A percentile compares a stretch with the other conserved stretches of the same genome.
These are phyloP conservation scores for Geranium incanum DNA, from an alignment of 441 rosid species.

Conservation along the genomic window DNA sequence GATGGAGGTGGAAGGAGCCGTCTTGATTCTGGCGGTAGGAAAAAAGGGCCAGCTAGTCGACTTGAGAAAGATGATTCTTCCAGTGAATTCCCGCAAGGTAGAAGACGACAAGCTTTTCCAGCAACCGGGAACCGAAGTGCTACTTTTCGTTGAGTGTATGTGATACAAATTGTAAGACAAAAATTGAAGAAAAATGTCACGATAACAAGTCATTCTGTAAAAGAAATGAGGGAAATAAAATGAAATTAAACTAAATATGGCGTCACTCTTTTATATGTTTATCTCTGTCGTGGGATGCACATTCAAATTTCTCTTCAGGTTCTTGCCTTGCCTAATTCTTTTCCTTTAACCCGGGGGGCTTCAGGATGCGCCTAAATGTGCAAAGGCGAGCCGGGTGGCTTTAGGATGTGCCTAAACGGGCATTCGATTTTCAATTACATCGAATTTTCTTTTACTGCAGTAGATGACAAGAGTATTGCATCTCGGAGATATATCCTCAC, in stretches of 20 bases:
- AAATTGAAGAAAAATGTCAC: background rate
- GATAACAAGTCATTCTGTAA: background rate
- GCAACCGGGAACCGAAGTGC: slow-evolving; percentile 75
- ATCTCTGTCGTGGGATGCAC: too few relatives aligned
- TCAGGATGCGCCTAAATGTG: too few relatives aligned
- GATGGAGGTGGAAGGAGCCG: slow-evolving; percentile 24
- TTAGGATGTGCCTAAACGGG: too few relatives aligned
- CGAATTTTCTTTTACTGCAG: too few relatives aligned
- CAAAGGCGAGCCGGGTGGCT: too few relatives aligned
- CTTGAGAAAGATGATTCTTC: slow-evolving; percentile 31
- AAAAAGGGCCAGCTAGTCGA: slow-evolving; percentile 31
- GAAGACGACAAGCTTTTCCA: slow-evolving; percentile 77
- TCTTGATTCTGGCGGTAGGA: slow-evolving; percentile 23
- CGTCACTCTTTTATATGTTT: background rate
- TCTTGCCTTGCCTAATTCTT: too few relatives aligned
- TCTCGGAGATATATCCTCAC: too few relatives aligned
- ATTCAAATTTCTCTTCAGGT: too few relatives aligned
- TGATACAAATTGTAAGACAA: background rate
- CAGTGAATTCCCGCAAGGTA: slow-evolving; percentile 48
- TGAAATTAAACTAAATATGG: background rate
- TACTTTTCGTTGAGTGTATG: slow-evolving; percentile 43
- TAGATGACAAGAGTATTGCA: too few relatives aligned
- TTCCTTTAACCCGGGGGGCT: too few relatives aligned
- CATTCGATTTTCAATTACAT: too few relatives aligned
- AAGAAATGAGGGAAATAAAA: background rate